phyloP scores from a whole-genome alignment of 495 filamentous ascomycete species.

The Penicillium robsamsonii region DNA sequence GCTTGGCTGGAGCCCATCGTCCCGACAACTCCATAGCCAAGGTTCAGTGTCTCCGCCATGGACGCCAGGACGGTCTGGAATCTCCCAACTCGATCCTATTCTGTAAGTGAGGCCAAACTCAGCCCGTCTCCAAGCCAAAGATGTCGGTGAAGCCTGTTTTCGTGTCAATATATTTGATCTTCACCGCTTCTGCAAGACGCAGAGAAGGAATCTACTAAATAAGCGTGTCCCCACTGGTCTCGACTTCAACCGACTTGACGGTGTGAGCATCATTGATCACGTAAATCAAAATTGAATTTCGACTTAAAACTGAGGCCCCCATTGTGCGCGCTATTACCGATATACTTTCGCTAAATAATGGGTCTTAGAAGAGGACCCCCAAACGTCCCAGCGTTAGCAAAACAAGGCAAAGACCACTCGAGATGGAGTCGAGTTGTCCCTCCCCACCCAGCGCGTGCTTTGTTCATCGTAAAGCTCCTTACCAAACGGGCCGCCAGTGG shows the following conservation, averaged over 20 bases:
- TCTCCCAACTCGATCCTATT: slow-evolving; percentile 10
- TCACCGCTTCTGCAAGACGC: slow-evolving; percentile 21
- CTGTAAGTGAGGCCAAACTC: slow-evolving; percentile 1
- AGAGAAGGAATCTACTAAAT: slow-evolving; percentile 2
- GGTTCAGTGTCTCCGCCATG: slow-evolving; percentile 8
- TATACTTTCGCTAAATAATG: slow-evolving; percentile 32
- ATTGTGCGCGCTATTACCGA: slow-evolving; percentile 29
- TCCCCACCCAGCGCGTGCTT: slow-evolving; percentile 17
- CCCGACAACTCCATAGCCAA: slow-evolving; percentile 28
- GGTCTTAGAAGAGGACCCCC: slow-evolving; percentile 15
- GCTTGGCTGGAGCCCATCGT: slow-evolving; percentile 24
- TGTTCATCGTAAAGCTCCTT: slow-evolving; percentile 7
- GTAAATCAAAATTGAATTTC: slow-evolving; percentile 1
- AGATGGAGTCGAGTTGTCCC: background rate
- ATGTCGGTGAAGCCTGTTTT: slow-evolving; percentile 15
- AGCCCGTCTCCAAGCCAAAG: slow-evolving; percentile 7
- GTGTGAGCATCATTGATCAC: slow-evolving; percentile 1
- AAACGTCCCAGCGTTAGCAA: slow-evolving; percentile 17
- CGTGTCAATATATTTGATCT: slow-evolving; percentile 11
- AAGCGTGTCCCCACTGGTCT: slow-evolving; percentile 6
- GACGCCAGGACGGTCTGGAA: slow-evolving; percentile 28
- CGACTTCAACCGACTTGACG: slow-evolving; percentile 8
- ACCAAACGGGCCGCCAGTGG: slow-evolving; percentile 8
- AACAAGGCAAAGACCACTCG: slow-evolving; percentile 14
- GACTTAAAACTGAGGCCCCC: slow-evolving; percentile 4